Conservation (phyloP, 2,329 filamentous ascomycete species). For the Alternaria alternata region DNA sequence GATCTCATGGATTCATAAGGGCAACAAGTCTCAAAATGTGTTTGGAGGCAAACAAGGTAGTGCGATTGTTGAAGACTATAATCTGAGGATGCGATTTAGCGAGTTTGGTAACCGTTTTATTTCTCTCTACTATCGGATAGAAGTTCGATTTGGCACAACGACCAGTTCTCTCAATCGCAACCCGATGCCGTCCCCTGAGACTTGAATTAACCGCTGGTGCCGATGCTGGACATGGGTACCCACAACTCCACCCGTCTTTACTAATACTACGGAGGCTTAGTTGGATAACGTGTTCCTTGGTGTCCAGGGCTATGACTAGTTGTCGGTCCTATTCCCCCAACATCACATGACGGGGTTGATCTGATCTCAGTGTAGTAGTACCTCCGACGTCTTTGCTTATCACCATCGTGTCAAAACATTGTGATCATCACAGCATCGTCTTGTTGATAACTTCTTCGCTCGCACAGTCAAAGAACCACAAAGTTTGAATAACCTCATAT, state of each 20-base stretch:
- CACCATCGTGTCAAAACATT: neutral
- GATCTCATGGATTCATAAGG: neutral
- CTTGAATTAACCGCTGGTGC: neutral
- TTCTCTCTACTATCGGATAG: neutral
- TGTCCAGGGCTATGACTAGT: neutral
- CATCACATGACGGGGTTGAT: neutral
- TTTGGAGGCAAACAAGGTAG: slow-evolving; percentile 7
- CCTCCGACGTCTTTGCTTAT: neutral
- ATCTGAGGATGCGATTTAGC: slow-evolving; percentile 17
- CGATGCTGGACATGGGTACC: neutral
- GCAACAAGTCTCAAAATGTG: slow-evolving; percentile 3
- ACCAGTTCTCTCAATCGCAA: neutral
- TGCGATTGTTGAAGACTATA: slow-evolving; percentile 4
- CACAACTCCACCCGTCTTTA: neutral
- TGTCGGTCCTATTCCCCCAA: neutral
- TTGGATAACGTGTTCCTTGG: slow-evolving; percentile 2
- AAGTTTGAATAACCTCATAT: neutral
- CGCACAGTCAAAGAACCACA: neutral
- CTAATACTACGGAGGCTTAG: slow-evolving; percentile 1
- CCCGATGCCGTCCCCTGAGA: neutral
- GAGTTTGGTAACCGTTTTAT: slow-evolving; percentile 1
- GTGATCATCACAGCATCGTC: neutral
- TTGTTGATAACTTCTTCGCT: neutral
- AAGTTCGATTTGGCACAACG: neutral
- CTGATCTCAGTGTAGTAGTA: neutral